Evolutionary conservation across 2,329 filamentous ascomycete species (phyloP), one percentile per base, ranked within the genome.

Genomic region (Aureobasidium mangrovei): DNA sequence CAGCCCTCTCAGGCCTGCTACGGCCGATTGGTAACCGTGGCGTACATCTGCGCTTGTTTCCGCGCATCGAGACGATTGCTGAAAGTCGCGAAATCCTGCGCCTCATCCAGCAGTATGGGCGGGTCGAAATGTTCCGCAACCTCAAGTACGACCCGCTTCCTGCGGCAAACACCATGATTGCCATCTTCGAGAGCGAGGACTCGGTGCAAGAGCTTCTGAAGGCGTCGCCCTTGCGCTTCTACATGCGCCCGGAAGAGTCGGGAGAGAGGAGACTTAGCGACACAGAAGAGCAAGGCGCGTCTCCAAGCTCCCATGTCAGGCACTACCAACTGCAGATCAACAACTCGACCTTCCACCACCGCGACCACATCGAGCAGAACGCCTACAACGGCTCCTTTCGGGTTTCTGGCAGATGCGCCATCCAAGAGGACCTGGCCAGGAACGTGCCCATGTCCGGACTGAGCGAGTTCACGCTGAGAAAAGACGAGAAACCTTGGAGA

Each of bases 31-130:
- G 69, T n/a, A 62, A 62, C 45, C 70, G 73, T 46, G 72, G 71
- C 7, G 65, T 78, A 6, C 73, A 77, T 57, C 56, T 78, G 54
- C 68, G 69, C 53, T 72, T 77, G 53, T 63, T 69, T 18, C 76
- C 76, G 3, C 71, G 73, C 1, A 73, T 74, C 0, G 65, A 72
- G 27, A 73, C 72, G 58, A 61, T 78, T 28, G 69, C 68, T n/a
- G 75, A 78, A 54, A 75, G 73, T 53, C 70, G 75, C 43, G 71
- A 76, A 59, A 70, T 79, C 39, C 63, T 76, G 40, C 69, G 36
- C 3, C 63, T 77, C 51, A 63, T 77, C 53, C 71, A 74, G 57
- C 67, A 69, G 51, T 78, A 75, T 58, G 76, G 76, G 38, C 72
- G 76, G 48, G 66, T 79, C 42, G 70, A 70, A 58, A 70, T 71